Evolutionary conservation across 2,329 filamentous ascomycete genomes (phyloP), one percentile per base, ranked within the genome.

Genomic region (Cladosporium colombiae): DNA sequence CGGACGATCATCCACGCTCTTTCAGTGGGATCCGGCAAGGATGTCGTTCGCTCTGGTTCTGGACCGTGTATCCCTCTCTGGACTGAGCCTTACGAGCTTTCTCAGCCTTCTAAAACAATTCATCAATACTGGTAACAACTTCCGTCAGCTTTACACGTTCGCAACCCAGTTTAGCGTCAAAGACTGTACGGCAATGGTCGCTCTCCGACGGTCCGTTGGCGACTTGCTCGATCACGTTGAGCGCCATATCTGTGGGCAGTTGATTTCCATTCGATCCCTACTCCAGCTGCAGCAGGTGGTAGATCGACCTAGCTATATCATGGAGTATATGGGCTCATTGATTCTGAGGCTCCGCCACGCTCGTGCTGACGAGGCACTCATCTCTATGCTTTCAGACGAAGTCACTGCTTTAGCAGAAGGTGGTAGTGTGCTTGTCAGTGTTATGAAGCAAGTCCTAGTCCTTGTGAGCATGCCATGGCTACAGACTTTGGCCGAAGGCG

Each of bases 1-100:
- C 6, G 91, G 91, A 0, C 84, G 90, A 57, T 88, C 88, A 46
- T 93, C 91, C 0, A 81, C 90, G 1, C 84, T 95, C 37, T 95
- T 92, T 75, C 74, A 77, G 0, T 92, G 86, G 82, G 80, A 88
- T 60, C 74, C 81, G 2, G 79, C 80, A 2, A 81, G 81, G 31
- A 78, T 77, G 27, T 79, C 78, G 0, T 92, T 93, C 70, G 75
- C 78, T 46, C 79, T 77, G 46, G 75, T 76, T 4, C 74, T 84
- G 40, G 71, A 77, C 4, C 76, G 82, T 62, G 76, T 82, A 1
- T 77, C 82, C 2, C 76, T 85, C 33, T 82, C 82, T 2, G 86
- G 86, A 2, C 73, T 82, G 37, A 86, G 83, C 67, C 73, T 80
- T n/a, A 67, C 72, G 25, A 75, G 80, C 25, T 76, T 83, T 18